These are phyloP conservation scores for Juglanconis sp. DNA, from an alignment of 2,329 filamentous ascomycete species.

Conservation along the genomic window DNA sequence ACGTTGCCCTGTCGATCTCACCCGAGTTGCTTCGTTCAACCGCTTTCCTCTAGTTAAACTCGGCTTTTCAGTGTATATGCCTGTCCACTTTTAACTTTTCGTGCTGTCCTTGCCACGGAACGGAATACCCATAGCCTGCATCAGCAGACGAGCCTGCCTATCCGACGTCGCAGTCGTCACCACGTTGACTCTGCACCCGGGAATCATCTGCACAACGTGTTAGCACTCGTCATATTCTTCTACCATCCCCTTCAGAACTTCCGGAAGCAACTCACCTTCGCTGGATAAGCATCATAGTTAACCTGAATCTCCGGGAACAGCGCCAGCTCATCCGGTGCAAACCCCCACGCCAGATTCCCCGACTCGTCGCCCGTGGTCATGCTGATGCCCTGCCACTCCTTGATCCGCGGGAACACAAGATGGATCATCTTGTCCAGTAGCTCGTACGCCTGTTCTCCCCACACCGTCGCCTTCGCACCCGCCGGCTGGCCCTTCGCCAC, in stretches of 20 bases:
- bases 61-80: conserved; percentile 18
- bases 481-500: conserved; percentile 68
- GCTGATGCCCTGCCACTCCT: conserved; percentile 79
- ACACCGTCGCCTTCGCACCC: conserved; percentile 73
- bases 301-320: conserved; percentile 92
- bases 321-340: conserved; percentile 71
- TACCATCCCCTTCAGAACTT: too few species aligned
- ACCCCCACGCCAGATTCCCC: conserved; percentile 82
- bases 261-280: conserved; percentile 44
- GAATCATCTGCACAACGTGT: conserved; percentile 59
- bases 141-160: conserved; percentile 75
- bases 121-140: conserved; percentile 70
- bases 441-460: conserved; percentile 79
- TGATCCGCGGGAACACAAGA: conserved; percentile 88
- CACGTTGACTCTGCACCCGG: conserved; percentile 78
- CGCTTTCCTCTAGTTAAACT: neutral
- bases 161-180: conserved; percentile 84
- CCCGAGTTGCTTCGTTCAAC: neutral
- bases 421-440: conserved; percentile 89
- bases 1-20: neutral
- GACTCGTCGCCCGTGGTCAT: conserved; percentile 75
- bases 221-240: neutral
- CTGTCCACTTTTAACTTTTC: conserved; percentile 48
- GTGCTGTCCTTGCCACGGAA: conserved; percentile 59
- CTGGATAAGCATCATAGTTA: conserved; percentile 69